Conservation (phyloP, 768 basidiomycete species). For the Xerocomus spinulosus region DNA sequence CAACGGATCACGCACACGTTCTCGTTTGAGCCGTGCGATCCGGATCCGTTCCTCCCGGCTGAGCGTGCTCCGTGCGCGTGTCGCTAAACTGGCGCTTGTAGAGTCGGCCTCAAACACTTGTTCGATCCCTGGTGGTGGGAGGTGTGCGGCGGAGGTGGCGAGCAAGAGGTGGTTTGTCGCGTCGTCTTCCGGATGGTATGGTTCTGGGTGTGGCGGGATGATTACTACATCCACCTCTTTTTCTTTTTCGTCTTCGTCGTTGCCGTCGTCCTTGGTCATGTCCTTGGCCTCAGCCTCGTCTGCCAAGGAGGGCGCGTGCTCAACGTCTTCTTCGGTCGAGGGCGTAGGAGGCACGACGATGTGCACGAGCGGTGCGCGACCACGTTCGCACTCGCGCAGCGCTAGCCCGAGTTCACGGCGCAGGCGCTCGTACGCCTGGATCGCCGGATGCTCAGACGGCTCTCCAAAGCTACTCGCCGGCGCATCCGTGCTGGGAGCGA, state of each 20-base stretch:
- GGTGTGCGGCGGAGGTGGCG: conserved; percentile 45
- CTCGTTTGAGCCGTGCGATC: conserved; percentile 40
- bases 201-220: neutral
- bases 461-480: neutral
- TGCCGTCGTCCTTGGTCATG: no score
- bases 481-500: no score
- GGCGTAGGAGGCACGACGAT: conserved; percentile 45
- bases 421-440: conserved; percentile 71
- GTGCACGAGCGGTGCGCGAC: conserved; percentile 58
- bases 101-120: conserved; percentile 78
- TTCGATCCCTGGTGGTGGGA: conserved; percentile 66
- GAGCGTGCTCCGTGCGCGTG: conserved; percentile 63
- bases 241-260: no score
- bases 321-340: conserved; percentile 40
- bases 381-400: conserved; percentile 77
- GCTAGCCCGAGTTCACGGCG: conserved; percentile 75
- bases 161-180: conserved; percentile 52
- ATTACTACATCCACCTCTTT: neutral
- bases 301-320: no score
- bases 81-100: conserved; percentile 35
- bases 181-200: conserved; percentile 34
- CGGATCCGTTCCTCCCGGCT: conserved; percentile 73
- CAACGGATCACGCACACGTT: neutral
- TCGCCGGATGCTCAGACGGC: conserved; percentile 41
- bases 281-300: no score